Base-by-base conservation (phyloP, 2,329 filamentous ascomycete species). In the Exserohilum rostratum region DNA sequence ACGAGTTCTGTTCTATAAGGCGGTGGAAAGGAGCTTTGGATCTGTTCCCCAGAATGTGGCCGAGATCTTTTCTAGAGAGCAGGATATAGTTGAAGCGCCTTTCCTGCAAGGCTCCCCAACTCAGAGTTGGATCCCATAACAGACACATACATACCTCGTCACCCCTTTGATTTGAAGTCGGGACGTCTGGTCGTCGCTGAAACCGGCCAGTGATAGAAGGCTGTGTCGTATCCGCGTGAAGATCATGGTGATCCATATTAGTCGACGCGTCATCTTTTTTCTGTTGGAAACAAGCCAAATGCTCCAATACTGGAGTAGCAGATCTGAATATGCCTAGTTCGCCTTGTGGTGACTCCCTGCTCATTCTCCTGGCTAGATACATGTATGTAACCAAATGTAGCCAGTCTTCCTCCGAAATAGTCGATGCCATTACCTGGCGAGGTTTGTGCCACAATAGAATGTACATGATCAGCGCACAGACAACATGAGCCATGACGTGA, bases 401-500 rank as follows among this genome's bases (percentile, higher is more conserved):
- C 43, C 9, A 34, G 1, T 37, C 31, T 5, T 13, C 31, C 11
- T 37, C 35, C 12, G 35, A 12, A 13, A 46, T 9, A 5, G 48
- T 58, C 6, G 58, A 57, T 20, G 59, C 57, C 13, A 59, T 47
- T 3, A 68, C 52, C 11, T 64, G 45, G 11, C 56, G 44, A 30
- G 70, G 70, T 45, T 72, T 70, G 33, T 71, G 40, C 69, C 66
- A 71, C 68, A 68, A 73, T 3, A 69, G n/a, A 2, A 60, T 30
- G 37, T 71, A 73, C 2, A 73, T 62, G 3, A 68, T 44, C 3
- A 74, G 39, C 9, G 69, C 64, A 43, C 71, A 70, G 6, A 68
- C 6, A 38, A 64, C 42, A 56, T 67, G 71, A 52, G 90, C 84
- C 34, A 89, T 75, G 13, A 87, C 77, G 56, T 88, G 84, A 5